Base-by-base conservation (phyloP, 441 rosid species). In the Melastoma candidum region DNA sequence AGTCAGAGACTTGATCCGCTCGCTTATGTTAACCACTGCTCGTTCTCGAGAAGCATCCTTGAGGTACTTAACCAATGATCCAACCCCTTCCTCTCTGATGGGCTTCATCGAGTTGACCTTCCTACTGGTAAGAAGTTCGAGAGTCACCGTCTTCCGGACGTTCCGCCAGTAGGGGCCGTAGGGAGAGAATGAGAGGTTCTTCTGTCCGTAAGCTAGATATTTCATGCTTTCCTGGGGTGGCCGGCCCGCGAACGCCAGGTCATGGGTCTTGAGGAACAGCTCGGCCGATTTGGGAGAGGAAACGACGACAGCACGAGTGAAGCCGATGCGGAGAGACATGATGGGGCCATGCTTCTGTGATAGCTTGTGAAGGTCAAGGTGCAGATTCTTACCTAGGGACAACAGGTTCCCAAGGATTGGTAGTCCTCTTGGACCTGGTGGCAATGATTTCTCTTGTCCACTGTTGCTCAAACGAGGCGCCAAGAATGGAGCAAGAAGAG, bases 341-440 rank as follows among this genome's bases (percentile, higher is more conserved):
- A 79, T 66, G 25, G 84, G 65, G 9, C 81, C 84, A 44, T 74
- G 71, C 27, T 63, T 69, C 43, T 60, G 7, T 13, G 83, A 68
- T 7, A 74, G 54, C 13, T 14, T 2, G 11, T 72, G 75, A 25
- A 74, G 65, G 43, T 66, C 65, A 27, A 56, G 67, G 59, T 70
- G 85, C 26, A 80, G 82, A 17, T 25, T 49, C 9, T 61, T 4
- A 2, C 85, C 81, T 25, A 77, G 9, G 68, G 47, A 22, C 49
- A 61, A 77, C 47, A 80, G 72, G 72, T 46, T 66, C 17, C 85
- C 82, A 1, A 80, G 54, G 14, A 80, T 60, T 0, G 85, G 85
- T 6, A 71, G 55, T 11, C 80, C 82, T 52, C 47, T 67, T 2
- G 83, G 86, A 8, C 85, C 82, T 0, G 85, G 85, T 14, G 82